Conservation (phyloP, 1,284 basidiomycete species). For the Xerocomus nothofagi region DNA sequence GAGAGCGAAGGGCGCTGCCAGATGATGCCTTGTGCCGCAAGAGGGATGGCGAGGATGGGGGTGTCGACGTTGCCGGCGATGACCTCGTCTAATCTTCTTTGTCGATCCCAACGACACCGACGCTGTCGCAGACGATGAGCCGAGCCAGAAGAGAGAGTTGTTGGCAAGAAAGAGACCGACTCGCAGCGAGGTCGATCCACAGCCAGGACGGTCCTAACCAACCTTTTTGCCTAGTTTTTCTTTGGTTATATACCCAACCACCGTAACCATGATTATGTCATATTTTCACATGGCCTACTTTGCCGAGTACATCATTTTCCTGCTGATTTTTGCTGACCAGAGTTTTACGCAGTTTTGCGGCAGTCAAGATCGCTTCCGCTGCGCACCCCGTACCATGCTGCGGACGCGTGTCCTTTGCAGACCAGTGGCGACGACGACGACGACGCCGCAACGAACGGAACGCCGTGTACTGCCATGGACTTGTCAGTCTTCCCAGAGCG, state of each 20-base stretch:
- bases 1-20: constrained; percentile 35
- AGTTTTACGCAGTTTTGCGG: constrained; percentile 14
- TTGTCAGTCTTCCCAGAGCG: constrained; percentile 14
- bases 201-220: constrained; percentile 35
- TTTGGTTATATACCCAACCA: constrained; percentile 31
- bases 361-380: not conserved
- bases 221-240: constrained; percentile 22
- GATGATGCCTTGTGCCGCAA: constrained; percentile 24
- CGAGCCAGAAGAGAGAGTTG: constrained; percentile 38
- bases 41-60: constrained; percentile 15
- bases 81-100: constrained; percentile 29
- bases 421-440: not conserved
- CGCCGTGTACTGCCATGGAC: constrained; percentile 1
- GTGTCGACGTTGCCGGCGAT: constrained; percentile 23
- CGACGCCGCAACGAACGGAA: not conserved
- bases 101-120: constrained; percentile 44
- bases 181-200: constrained; percentile 51
- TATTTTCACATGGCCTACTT: constrained; percentile 24
- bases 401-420: constrained; percentile 16
- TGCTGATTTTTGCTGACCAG: constrained; percentile 2
- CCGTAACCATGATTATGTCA: constrained; percentile 28
- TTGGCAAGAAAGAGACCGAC: constrained; percentile 40
- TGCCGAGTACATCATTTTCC: constrained; percentile 3
- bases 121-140: constrained; percentile 41
- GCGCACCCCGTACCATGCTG: constrained; percentile 6